Percentiles rank a stretch among this genome's conserved stretches.
phyloP scores from a whole-genome alignment of 306 rosid genomes.

The Acacia confusa region DNA sequence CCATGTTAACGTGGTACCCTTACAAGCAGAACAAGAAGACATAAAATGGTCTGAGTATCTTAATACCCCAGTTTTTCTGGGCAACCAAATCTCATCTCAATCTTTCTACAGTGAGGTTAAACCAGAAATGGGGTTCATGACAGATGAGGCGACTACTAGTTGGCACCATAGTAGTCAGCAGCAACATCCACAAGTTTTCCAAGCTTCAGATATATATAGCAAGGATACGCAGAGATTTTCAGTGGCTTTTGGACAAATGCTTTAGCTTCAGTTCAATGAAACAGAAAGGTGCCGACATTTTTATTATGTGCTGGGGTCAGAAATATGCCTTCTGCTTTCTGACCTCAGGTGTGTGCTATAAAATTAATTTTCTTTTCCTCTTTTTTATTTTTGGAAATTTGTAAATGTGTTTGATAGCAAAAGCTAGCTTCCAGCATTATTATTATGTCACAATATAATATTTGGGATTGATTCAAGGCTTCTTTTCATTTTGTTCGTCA shows the following conservation, averaged over 20 bases:
- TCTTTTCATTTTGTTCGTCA: slow-evolving; percentile 32
- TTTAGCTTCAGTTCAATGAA: slow-evolving; percentile 43
- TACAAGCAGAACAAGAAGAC: slow-evolving; percentile 49
- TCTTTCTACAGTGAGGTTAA: slow-evolving; percentile 49
- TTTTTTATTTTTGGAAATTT: slow-evolving; percentile 30
- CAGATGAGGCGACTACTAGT: slow-evolving; percentile 32
- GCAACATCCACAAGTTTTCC: slow-evolving; percentile 33
- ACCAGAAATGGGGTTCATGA: slow-evolving; percentile 51
- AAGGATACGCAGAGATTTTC: slow-evolving; percentile 83
- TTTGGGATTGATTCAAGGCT: slow-evolving; percentile 41
- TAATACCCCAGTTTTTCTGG: slow-evolving; percentile 53
- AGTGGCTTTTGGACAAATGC: slow-evolving; percentile 76
- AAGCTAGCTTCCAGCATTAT: slow-evolving; percentile 23
- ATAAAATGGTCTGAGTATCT: slow-evolving; percentile 79
- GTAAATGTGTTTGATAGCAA: slow-evolving; percentile 58
- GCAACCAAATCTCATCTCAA: slow-evolving; percentile 38
- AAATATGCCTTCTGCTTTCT: slow-evolving; percentile 41
- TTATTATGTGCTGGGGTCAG: slow-evolving; percentile 41
- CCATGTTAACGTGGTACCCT: slow-evolving; percentile 15
- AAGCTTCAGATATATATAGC: slow-evolving; percentile 53
- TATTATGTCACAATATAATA: slow-evolving; percentile 32
- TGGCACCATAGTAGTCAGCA: slow-evolving; percentile 49
- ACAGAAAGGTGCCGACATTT: slow-evolving; percentile 36
- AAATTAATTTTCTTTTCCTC: not conserved
- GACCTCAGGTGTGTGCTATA: slow-evolving; percentile 62